Conservation (phyloP, 495 filamentous ascomycete genomes). For the Trichoderma reesei region DNA sequence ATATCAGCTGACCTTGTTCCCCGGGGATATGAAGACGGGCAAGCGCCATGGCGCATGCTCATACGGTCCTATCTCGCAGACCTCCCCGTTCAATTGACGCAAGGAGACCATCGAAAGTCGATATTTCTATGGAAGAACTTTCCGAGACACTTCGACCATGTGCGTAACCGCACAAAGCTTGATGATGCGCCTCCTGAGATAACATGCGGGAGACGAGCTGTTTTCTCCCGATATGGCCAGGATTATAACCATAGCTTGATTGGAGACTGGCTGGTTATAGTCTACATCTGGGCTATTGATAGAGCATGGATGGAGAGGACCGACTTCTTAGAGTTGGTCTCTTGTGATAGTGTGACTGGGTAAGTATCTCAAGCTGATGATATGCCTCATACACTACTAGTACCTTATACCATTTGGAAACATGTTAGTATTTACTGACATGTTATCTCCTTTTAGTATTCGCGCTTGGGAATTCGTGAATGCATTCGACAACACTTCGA, state of each 20-base stretch:
- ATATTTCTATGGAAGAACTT: background rate
- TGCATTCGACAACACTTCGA: background rate
- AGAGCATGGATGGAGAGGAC: constrained; percentile 1
- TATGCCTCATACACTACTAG: background rate
- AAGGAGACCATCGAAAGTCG: background rate
- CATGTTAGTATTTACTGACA: background rate
- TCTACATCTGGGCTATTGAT: constrained; percentile 1
- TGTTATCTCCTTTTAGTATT: constrained; percentile 2
- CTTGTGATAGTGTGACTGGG: constrained; percentile 2
- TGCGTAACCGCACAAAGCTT: constrained; percentile 3
- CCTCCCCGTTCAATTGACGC: background rate
- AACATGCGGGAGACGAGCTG: constrained; percentile 6
- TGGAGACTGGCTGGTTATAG: constrained; percentile 6
- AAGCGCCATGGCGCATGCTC: constrained; percentile 5
- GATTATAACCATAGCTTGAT: background rate
- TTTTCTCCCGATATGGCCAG: background rate
- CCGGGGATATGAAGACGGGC: constrained; percentile 3
- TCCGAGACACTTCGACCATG: background rate
- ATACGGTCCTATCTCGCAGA: constrained; percentile 5
- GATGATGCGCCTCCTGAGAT: constrained; percentile 5
- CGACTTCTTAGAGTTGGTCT: background rate
- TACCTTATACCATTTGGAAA: background rate
- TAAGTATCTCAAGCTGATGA: background rate
- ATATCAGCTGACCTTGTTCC: constrained; percentile 5
- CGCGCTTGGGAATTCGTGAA: constrained; percentile 3